Conservation (phyloP, 208 protist genomes). For the Perkinsela sp. region DNA sequence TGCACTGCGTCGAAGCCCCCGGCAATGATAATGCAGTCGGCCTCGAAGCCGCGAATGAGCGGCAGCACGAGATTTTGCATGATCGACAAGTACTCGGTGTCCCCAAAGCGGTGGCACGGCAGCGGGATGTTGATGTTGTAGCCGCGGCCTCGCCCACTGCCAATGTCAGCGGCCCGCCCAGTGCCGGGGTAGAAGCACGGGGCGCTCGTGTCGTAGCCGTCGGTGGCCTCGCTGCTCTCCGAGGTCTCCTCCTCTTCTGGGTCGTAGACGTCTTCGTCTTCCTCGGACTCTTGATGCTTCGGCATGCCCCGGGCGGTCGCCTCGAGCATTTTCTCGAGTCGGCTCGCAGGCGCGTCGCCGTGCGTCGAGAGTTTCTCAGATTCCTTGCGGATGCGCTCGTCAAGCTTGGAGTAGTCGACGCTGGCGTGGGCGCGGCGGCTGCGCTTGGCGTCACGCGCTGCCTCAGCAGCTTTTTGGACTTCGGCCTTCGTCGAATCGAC, state of each 20-base stretch:
- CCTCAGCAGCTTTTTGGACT: not conserved
- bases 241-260: not conserved
- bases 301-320: not conserved
- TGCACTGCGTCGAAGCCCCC: conserved; percentile 75
- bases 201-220: conserved; percentile 14
- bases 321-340: not conserved
- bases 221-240: conserved; percentile 17
- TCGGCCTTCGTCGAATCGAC: not conserved
- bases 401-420: conserved; percentile 13
- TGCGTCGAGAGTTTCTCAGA: not conserved
- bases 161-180: conserved; percentile 11
- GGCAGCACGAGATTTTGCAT: conserved; percentile 73
- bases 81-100: conserved; percentile 71
- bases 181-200: conserved; percentile 70
- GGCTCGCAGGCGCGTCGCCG: conserved; percentile 7
- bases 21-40: conserved; percentile 68
- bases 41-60: conserved; percentile 44
- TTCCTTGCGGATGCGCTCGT: not conserved
- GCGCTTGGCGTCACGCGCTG: conserved; percentile 5
- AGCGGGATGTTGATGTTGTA: conserved; percentile 77
- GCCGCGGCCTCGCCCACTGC: conserved; percentile 23
- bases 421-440: conserved; percentile 24
- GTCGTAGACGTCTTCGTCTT: not conserved
- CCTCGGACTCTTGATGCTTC: conserved; percentile 3
- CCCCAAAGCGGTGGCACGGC: conserved; percentile 41